These are phyloP conservation scores for Botrytis tulipae DNA, from an alignment of 2,329 filamentous ascomycete species.

Conservation along the genomic window DNA sequence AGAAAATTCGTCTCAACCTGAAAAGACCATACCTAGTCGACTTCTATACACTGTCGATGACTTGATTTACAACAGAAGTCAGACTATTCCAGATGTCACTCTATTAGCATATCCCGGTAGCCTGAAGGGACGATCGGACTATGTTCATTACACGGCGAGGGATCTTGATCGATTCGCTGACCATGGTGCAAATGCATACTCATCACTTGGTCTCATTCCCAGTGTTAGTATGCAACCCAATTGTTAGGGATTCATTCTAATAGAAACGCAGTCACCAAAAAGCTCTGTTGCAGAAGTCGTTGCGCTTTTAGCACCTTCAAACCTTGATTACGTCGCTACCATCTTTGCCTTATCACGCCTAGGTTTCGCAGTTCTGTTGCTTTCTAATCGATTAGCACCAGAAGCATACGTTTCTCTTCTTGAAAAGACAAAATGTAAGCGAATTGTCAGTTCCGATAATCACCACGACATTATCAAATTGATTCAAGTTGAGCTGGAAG, in stretches of 20 bases:
- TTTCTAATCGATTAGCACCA: constrained; percentile 53
- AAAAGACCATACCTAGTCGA: background rate
- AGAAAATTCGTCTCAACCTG: background rate
- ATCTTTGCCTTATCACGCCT: constrained; percentile 52
- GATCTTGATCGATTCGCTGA: constrained; percentile 37
- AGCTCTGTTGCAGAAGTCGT: constrained; percentile 23
- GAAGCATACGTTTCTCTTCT: constrained; percentile 51
- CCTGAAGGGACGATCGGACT: constrained; percentile 30
- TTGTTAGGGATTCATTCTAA: background rate
- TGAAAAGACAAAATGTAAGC: constrained; percentile 40
- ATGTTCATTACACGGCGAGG: constrained; percentile 34
- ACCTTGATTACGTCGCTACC: constrained; percentile 52
- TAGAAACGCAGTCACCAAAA: background rate
- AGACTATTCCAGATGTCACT: constrained; percentile 29
- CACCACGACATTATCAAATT: constrained; percentile 21
- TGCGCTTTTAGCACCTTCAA: constrained; percentile 33
- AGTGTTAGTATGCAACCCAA: constrained; percentile 16
- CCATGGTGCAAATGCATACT: constrained; percentile 30
- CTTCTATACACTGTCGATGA: constrained; percentile 31
- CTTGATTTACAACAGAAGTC: constrained; percentile 30
- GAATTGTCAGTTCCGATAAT: constrained; percentile 15
- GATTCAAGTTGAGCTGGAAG: constrained; percentile 25
- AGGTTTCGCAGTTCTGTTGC: constrained; percentile 52
- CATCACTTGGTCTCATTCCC: constrained; percentile 28
- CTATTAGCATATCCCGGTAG: constrained; percentile 34